phyloP scores from a whole-genome alignment of 2,329 filamentous ascomycete genomes.

The Aspergillus floridensis region DNA sequence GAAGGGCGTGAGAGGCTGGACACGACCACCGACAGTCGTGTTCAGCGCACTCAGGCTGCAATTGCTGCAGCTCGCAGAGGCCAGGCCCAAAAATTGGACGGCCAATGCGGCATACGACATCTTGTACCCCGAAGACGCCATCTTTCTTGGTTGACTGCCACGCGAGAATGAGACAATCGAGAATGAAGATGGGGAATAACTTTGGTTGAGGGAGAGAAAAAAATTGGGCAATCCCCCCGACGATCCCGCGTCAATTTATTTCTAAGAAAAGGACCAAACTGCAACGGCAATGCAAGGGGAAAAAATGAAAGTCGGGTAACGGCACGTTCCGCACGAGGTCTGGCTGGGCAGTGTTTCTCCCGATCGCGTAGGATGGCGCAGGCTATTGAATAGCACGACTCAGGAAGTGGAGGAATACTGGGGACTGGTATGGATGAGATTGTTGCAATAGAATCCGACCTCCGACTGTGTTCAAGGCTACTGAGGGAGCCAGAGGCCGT shows the following conservation, averaged over 20 bases:
- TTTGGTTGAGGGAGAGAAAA: neutral
- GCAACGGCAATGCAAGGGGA: no score
- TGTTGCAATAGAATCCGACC: neutral
- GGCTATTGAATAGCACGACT: neutral
- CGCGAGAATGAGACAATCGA: constrained; percentile 3
- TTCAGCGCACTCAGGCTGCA: constrained; percentile 8
- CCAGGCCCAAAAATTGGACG: constrained; percentile 1
- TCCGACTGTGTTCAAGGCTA: neutral
- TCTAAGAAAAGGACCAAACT: neutral
- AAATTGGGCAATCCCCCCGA: neutral
- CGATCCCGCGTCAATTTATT: constrained; percentile 4
- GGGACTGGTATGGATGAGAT: neutral
- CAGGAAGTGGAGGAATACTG: neutral
- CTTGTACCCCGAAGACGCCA: constrained; percentile 9
- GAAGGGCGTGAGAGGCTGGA: constrained; percentile 11
- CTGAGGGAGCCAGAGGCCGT: no score
- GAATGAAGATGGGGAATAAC: neutral
- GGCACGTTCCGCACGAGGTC: no score
- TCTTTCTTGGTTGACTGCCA: neutral
- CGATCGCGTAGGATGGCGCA: neutral
- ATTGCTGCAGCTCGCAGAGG: neutral
- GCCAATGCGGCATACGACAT: neutral
- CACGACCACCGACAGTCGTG: constrained; percentile 9
- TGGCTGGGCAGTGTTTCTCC: no score
- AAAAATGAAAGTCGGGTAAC: no score